phyloP scores from a whole-genome alignment of 768 basidiomycete species.

The Suillus brevipes region DNA sequence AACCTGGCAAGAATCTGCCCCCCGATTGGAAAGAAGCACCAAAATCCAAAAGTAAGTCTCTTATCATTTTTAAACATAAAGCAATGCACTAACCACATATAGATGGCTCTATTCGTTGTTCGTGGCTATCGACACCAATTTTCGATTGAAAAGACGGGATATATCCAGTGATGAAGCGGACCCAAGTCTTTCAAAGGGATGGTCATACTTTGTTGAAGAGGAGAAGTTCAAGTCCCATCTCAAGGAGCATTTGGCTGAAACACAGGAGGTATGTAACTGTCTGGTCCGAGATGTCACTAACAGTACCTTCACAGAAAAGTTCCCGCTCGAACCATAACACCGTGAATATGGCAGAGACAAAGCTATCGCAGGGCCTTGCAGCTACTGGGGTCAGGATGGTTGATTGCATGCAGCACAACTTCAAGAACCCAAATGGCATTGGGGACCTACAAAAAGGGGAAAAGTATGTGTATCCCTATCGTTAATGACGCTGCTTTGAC shows the following conservation, averaged over 20 bases:
- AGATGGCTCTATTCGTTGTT: no score
- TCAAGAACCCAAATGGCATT: constrained; percentile 19
- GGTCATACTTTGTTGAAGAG: no score
- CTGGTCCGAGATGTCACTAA: neutral
- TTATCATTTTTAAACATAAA: no score
- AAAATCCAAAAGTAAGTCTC: neutral
- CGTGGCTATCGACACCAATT: constrained; percentile 28
- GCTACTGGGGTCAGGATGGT: constrained; percentile 24
- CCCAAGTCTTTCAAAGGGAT: no score
- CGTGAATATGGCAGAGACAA: constrained; percentile 13
- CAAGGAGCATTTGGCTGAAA: no score
- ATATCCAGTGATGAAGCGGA: no score
- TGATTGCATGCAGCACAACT: constrained; percentile 19
- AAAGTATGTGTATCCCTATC: constrained; percentile 15
- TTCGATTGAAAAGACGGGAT: no score
- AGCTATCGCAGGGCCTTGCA: constrained; percentile 17
- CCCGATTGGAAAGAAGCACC: neutral
- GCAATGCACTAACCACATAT: no score
- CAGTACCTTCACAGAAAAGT: neutral
- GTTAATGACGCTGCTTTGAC: neutral
- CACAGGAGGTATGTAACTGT: no score
- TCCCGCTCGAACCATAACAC: neutral
- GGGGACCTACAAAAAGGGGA: constrained; percentile 30
- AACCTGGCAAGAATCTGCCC: constrained; percentile 12
- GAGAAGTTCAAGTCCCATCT: no score